phyloP scores from a whole-genome alignment of 1,284 basidiomycete species.

The Puccinia polysora region DNA sequence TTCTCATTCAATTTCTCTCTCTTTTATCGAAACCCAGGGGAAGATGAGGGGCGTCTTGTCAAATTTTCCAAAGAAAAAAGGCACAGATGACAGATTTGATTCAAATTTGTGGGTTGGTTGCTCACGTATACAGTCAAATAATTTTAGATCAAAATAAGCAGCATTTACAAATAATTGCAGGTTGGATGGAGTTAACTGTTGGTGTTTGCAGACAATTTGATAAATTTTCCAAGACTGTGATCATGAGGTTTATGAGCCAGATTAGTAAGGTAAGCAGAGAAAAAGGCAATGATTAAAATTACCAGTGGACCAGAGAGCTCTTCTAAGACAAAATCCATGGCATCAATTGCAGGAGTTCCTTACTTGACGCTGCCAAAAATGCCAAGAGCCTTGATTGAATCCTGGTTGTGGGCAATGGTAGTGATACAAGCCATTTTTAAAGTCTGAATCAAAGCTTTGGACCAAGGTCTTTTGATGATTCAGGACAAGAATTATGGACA shows the following conservation, averaged over 20 bases:
- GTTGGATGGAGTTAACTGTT: constrained; percentile 72
- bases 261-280: neutral
- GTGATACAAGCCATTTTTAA: constrained; percentile 32
- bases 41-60: too few relatives aligned
- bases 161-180: constrained; percentile 76
- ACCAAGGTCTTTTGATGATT: constrained; percentile 53
- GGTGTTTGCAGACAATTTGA: constrained; percentile 77
- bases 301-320: neutral
- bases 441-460: constrained; percentile 16
- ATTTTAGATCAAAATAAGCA: constrained; percentile 63
- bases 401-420: constrained; percentile 6
- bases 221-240: constrained; percentile 57
- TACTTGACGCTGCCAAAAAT: constrained; percentile 44
- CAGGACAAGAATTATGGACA: too few relatives aligned
- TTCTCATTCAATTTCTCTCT: too few relatives aligned
- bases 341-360: constrained; percentile 14
- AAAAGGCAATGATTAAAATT: neutral
- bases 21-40: too few relatives aligned
- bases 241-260: neutral
- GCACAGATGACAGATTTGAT: too few relatives aligned
- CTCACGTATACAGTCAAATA: constrained; percentile 89
- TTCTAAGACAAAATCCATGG: neutral
- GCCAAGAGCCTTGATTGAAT: constrained; percentile 37
- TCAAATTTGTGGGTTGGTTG: too few relatives aligned
- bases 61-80: too few relatives aligned